Evolutionary conservation across 2,329 filamentous ascomycete genomes (phyloP), one percentile per base, ranked within the genome.

Genomic region (Fusarium sambucinum): DNA sequence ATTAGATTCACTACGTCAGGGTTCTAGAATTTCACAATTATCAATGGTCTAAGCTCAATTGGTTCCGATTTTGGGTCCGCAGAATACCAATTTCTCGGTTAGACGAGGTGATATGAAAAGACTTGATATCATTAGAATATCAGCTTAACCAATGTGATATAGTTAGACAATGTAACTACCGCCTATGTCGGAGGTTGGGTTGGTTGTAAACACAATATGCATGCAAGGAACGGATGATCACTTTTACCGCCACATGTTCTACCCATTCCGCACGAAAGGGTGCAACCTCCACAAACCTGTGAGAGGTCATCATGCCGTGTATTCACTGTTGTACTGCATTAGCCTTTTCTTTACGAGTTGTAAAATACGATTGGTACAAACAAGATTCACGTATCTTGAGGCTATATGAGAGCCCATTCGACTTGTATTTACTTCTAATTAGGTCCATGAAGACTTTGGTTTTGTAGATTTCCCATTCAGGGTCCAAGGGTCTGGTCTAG

Each of bases 41-140:
- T 64, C 72, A 74, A 74, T 74, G 65, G 56, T 63, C 67, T 57
- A 55, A 63, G 69, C 71, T 73, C 68, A 66, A 74, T 74, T 74
- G 72, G 66, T 66, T 69, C 66, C 56, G 66, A 53, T 69, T 44
- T 44, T 40, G 27, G 23, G 37, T 61, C 65, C 65, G 55, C 60
- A 40, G 17, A 35, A 14, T 32, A 48, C 30, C 29, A 33, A 41
- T 23, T 42, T 63, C 53, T 65, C 30, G 54, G 60, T 58, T 55
- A 63, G 19, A 51, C 35, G 53, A 48, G 52, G 41, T 13, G 17
- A 54, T 29, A 23, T 33, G 5, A 45, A 41, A 23, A 29, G 30
- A 32, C 19, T 23, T 14, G n/a, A 37, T 35, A 32, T 47, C n/a
- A n/a, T n/a, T n/a, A n/a, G n/a, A n/a, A n/a, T n/a, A n/a, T n/a